Evolutionary conservation across 164 flowering plant genomes (phyloP), one percentile per base, ranked within the genome.

Genomic region (Stephania cephalantha): DNA sequence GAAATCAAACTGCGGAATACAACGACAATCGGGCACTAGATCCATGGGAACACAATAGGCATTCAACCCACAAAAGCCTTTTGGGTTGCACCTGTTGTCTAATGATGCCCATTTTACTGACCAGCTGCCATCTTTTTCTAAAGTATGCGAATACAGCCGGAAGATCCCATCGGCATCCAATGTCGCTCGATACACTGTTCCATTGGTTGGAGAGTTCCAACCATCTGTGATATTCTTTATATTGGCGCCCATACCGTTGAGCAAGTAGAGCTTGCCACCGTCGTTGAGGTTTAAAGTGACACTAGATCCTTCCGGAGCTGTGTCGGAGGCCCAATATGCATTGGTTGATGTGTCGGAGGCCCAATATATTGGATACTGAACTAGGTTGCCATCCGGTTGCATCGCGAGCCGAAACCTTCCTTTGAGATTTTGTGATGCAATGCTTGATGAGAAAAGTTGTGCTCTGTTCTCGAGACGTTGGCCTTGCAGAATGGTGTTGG

Each of bases 301-400:
- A 13, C 71, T 61, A 6, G 58, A 50, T 74, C 80, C 81, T 1
- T 0, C 42, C 44, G 11, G 0, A 35, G 0, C 0, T 12, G 84
- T 80, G 4, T 9, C 58, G 3, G 83, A 63, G 5, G 79, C 35
- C 68, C 68, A 82, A 75, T 80, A 84, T 20, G 80, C 18, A 6
- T 79, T 45, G 2, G 31, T n/a, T n/a, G n/a, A n/a, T 12, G 84
- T 80, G 4, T 9, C 58, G 3, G 83, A 63, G 5, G 79, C 35
- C 68, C 68, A 82, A 75, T 1, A n/a, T 50, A 50, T 15, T 50
- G 55, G 55, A 73, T 83, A 83, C 42, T 8, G 68, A 2, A 83
- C 84, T 25, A 85, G 85, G 73, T 79, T 76, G 9, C 78, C 84
- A 55, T 85, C 85, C 1, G 0, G 1, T 69, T 83, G 85, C 85